Evolutionary conservation across 2,329 filamentous ascomycete genomes (phyloP), one percentile per base, ranked within the genome.

Genomic region (Penicillium sp.): DNA sequence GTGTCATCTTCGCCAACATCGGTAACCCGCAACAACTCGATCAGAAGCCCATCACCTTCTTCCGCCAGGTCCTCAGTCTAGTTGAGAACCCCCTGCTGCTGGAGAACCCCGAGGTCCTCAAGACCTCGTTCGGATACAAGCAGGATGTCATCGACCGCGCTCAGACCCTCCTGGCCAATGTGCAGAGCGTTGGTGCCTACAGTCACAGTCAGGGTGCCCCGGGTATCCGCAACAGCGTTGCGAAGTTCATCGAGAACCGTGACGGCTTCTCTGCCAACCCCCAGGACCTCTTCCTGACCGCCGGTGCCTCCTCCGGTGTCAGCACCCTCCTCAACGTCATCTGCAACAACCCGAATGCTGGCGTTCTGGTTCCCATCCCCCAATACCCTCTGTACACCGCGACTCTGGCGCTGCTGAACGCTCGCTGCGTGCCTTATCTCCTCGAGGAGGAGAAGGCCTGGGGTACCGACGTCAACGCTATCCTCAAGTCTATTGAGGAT

Each of bases 41-140:
- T 78, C 94, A 99, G 83, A 95, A 97, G 82, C 94, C 94, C 68
- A 93, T 99, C 68, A 99, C 94, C 64, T 99, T 97, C 82, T 97
- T 99, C 85, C 88, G 94, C 65, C 93, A 99, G 79, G 94, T 99
- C 27, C 83, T 94, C 68, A 96, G 91, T 77, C 75, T 99, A 58
- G 77, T 97, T 55, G 94, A 99, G 81, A 92, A 97, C 79, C 94
- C 94, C 1, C 73, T 81, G 53, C 81, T 99, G 32, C 81, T 99
- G 56, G 83, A 96, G 69, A 87, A 95, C 66, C 86, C 91, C 72
- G 84, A 93, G 61, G 87, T 88, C n/a, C 79, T 97, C 59, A 77
- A 87, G 69, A 83, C 86, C 53, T 75, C 80, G 42, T 83, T 97
- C 62, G 92, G 88, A 61, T 99, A 97, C 81, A 88, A 96, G 80